These are phyloP conservation scores for Gardenia jasminoides DNA, from an alignment of 257 asterid species.

Conservation along the genomic window DNA sequence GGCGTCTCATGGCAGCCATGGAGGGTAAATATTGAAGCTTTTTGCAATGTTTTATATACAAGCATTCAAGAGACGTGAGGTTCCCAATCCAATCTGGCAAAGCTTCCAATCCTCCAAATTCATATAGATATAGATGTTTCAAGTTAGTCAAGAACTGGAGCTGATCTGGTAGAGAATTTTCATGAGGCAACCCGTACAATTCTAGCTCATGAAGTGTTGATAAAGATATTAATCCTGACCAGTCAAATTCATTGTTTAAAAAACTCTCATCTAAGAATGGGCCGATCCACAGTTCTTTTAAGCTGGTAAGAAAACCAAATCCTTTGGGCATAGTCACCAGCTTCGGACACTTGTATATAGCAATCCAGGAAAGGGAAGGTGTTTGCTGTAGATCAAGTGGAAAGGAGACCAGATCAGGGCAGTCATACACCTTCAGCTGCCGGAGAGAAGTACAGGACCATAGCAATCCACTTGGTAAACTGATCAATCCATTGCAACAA, in stretches of 20 bases:
- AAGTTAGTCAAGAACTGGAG: conserved; percentile 14
- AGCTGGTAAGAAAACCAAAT: conserved; percentile 1
- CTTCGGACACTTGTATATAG: conserved; percentile 2
- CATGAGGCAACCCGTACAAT: conserved; percentile 1
- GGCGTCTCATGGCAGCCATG: conserved; percentile 5
- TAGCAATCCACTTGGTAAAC: conserved; percentile 20
- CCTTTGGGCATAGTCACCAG: conserved; percentile 4
- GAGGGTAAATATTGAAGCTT: conserved; percentile 12
- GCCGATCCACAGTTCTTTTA: not conserved
- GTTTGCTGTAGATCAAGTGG: not conserved
- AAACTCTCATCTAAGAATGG: conserved; percentile 4
- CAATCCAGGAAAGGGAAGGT: not conserved
- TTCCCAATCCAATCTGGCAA: conserved; percentile 27
- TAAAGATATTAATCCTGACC: not conserved
- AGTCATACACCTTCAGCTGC: fast-evolving
- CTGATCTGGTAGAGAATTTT: conserved; percentile 11
- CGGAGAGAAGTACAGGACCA: not conserved
- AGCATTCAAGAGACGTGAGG: conserved; percentile 5
- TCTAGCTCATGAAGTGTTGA: not conserved
- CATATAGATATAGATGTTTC: fast-evolving
- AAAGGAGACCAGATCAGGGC: conserved; percentile 13
- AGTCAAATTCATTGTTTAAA: not conserved
- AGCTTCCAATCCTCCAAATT: conserved; percentile 19
- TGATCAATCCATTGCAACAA: conserved; percentile 7
- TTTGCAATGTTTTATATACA: not conserved